A percentile compares a stretch with the other conserved stretches of the same genome.
Conservation (phyloP, 2,329 filamentous ascomycete genomes). For the Furcasterigmium furcatum region DNA sequence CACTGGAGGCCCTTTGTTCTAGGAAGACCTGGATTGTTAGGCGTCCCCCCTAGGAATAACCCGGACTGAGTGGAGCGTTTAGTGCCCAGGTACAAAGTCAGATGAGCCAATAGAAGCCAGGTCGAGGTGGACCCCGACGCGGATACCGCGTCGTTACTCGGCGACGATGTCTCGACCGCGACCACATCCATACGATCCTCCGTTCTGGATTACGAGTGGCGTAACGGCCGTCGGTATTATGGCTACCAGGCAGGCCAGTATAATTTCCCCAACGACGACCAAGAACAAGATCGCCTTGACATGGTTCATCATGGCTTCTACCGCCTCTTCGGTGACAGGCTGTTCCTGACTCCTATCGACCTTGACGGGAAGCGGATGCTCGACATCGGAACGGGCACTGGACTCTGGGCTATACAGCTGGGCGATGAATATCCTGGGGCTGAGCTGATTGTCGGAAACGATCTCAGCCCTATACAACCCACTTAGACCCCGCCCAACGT, state of each 20-base stretch:
- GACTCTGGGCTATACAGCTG: slow-evolving; percentile 37
- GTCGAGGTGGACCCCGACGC: neutral
- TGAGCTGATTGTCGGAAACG: slow-evolving; percentile 27
- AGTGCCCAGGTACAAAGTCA: too few relatives aligned
- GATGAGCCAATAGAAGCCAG: too few relatives aligned
- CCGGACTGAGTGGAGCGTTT: too few relatives aligned
- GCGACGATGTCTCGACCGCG: slow-evolving; percentile 3
- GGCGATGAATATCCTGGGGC: slow-evolving; percentile 18
- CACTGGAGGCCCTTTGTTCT: too few relatives aligned
- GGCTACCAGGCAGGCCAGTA: slow-evolving; percentile 11
- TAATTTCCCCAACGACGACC: slow-evolving; percentile 32
- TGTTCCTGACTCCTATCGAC: slow-evolving; percentile 4
- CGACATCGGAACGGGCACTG: slow-evolving; percentile 19
- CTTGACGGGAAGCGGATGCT: slow-evolving; percentile 8
- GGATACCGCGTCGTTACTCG: neutral
- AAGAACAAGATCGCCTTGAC: slow-evolving; percentile 33
- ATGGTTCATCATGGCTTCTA: slow-evolving; percentile 32
- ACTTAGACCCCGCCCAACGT: slow-evolving; percentile 64
- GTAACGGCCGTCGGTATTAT: slow-evolving; percentile 11
- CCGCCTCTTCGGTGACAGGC: slow-evolving; percentile 20
- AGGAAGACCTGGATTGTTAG: too few relatives aligned
- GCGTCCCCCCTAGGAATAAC: too few relatives aligned
- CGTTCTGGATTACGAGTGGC: slow-evolving; percentile 1
- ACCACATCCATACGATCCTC: slow-evolving; percentile 6
- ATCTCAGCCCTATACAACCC: slow-evolving; percentile 19